phyloP scores from a whole-genome alignment of 2,329 filamentous ascomycete species.

The Colletotrichum theobromicola region DNA sequence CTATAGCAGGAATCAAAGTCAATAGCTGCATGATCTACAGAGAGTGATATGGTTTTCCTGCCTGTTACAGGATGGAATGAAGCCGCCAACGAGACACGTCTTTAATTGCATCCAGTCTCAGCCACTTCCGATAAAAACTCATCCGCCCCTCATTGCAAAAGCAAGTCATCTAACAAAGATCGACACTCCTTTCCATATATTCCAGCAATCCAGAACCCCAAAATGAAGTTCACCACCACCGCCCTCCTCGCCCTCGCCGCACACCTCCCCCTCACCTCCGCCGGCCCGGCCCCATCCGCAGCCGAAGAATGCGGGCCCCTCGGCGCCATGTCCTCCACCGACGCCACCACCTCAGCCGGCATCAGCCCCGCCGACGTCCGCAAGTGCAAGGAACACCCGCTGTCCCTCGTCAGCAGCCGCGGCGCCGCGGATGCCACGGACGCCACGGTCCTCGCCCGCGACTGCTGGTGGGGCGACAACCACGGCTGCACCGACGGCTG shows the following conservation, averaged over 20 bases:
- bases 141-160: neutral
- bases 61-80: neutral
- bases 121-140: neutral
- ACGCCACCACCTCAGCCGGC: neutral
- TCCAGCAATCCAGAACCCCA: neutral
- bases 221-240: neutral
- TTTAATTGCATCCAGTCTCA: neutral
- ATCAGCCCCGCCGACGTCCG: neutral
- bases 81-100: neutral
- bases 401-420: neutral
- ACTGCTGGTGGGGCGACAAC: neutral
- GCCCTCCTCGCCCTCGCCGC: neutral
- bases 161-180: neutral
- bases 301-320: neutral
- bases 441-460: neutral
- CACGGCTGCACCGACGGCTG: neutral
- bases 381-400: neutral
- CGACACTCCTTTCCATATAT: no score
- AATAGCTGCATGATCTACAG: neutral
- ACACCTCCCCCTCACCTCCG: neutral
- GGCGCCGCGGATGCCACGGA: neutral
- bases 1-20: no score
- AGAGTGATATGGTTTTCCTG: rapidly evolving
- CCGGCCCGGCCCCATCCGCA: neutral
- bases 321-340: neutral